Conservation (phyloP, 2,329 filamentous ascomycete genomes). For the Colletotrichum navitas region DNA sequence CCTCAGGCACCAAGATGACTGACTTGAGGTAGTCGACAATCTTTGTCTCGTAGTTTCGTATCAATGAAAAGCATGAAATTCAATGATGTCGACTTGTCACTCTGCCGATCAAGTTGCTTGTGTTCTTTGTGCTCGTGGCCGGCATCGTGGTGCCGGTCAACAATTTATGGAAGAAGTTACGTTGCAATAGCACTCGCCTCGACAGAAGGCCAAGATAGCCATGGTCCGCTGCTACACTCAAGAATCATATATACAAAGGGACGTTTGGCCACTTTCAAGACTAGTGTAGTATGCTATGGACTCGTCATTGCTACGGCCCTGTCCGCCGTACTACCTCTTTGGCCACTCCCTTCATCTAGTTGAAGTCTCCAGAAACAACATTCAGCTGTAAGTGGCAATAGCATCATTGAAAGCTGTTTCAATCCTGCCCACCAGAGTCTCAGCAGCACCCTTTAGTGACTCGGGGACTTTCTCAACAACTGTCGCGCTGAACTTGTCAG, state of each 20-base stretch:
- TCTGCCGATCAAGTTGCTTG: not conserved
- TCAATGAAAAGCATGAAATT: slow-evolving; percentile 36
- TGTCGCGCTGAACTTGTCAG: slow-evolving; percentile 53
- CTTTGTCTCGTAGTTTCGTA: slow-evolving; percentile 21
- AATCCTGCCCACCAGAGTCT: slow-evolving; percentile 54
- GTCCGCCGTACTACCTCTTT: not conserved
- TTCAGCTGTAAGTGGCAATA: slow-evolving; percentile 49
- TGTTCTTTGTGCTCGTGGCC: not conserved
- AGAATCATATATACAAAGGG: not conserved
- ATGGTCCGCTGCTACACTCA: no score
- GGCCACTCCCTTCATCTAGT: not conserved
- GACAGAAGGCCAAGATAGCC: not conserved
- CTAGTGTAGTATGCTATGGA: not conserved
- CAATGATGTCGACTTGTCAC: not conserved
- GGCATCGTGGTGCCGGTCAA: not conserved
- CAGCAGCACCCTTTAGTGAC: slow-evolving; percentile 50
- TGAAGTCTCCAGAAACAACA: not conserved
- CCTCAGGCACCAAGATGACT: not conserved
- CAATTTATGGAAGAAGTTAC: not conserved
- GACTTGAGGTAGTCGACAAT: slow-evolving; percentile 7
- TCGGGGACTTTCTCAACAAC: slow-evolving; percentile 57
- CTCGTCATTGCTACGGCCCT: not conserved
- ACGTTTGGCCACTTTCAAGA: not conserved
- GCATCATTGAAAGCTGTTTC: slow-evolving; percentile 54
- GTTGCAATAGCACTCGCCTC: not conserved